Evolutionary conservation across 129 eudicot species (phyloP), one percentile per base, ranked within the genome.

Genomic region (Helianthus annuus): DNA sequence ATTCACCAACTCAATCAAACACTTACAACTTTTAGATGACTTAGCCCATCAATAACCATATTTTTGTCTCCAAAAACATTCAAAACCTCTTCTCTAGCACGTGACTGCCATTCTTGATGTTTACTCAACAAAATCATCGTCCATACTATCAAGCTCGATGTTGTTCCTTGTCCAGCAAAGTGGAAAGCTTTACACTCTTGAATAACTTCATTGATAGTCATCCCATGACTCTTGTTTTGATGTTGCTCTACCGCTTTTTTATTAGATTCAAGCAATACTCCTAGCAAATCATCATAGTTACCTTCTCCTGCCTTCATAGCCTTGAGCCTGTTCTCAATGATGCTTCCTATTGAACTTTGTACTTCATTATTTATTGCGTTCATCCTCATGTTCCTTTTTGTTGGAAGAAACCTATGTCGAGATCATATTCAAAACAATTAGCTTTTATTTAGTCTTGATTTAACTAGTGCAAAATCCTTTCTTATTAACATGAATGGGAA

Each of bases 161-260:
- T 81, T 6, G 80, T 81, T 40, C 72, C 82, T 69, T 81, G 85
- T 22, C 85, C 82, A 12, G 79, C 82, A 66, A 82, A 77, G 49
- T 82, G 77, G 27, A 82, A 82, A n/a, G 77, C 44, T 48, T 67
- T 77, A 59, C 85, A 82, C 72, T 82, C 82, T 8, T 76, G 82
- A 7, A 76, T 81, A 38, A 81, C 67, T 38, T 81, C 85, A 2
- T 72, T 9, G 22, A 66, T 66, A 9, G 75, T 81, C 71, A 81
- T 56, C 66, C 71, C 79, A 42, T 55, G 61, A 42, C 52, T 64
- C 67, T 45, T 70, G 70, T 56, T 76, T 17, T 72, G 77, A 29
- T 69, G 65, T 56, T 56, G 75, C 17, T 79, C 49, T 13, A 78
- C 78, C 45, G 64, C 77, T 51, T 69, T 73, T 1, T 9, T 16